phyloP scores from a whole-genome alignment of 2,329 filamentous ascomycete species.

The Fusarium pilosicola region DNA sequence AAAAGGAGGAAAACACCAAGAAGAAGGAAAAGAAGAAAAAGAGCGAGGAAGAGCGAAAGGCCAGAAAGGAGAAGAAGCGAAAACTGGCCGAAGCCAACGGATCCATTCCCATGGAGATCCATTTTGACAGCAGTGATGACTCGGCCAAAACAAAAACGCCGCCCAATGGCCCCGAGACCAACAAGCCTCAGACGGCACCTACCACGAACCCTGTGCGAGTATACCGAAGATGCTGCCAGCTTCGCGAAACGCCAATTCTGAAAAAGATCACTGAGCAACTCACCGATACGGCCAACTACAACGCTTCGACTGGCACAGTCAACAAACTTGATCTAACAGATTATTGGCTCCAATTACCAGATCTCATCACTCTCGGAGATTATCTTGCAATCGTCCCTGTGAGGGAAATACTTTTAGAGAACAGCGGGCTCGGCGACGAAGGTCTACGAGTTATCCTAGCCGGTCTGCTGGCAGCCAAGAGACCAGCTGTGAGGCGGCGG shows the following conservation, averaged over 20 bases:
- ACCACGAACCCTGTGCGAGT: conserved; percentile 93
- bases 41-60: conserved; percentile 91
- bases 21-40: conserved; percentile 98
- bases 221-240: conserved; percentile 92
- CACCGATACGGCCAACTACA: conserved; percentile 72
- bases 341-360: conserved; percentile 83
- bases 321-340: conserved; percentile 84
- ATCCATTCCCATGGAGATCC: conserved; percentile 83
- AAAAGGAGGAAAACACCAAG: conserved; percentile 61
- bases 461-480: conserved; percentile 83
- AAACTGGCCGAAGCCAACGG: conserved; percentile 89
- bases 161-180: conserved; percentile 23
- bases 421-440: conserved; percentile 87
- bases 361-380: conserved; percentile 88
- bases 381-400: conserved; percentile 95
- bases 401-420: conserved; percentile 84
- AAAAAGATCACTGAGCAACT: conserved; percentile 94
- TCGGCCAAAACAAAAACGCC: conserved; percentile 46
- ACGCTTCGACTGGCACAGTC: conserved; percentile 77
- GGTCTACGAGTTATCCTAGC: conserved; percentile 87
- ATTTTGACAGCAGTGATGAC: conserved; percentile 74
- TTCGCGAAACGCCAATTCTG: conserved; percentile 90
- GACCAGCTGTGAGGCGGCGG: conserved; percentile 65
- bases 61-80: conserved; percentile 88
- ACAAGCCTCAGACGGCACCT: conserved; percentile 59